Conservation (phyloP, 768 basidiomycete species). For the Suillus occidentalis region DNA sequence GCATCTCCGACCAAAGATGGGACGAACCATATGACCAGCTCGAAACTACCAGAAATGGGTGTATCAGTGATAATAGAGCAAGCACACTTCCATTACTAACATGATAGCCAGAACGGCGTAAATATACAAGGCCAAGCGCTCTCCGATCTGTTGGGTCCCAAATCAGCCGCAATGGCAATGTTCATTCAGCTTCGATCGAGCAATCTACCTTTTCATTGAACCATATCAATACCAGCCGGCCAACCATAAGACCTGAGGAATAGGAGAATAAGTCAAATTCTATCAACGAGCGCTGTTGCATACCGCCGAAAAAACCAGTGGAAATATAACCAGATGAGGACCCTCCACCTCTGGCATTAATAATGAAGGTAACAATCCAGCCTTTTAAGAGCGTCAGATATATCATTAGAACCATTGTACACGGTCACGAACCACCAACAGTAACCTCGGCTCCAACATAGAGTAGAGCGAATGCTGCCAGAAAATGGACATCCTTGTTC, state of each 20-base stretch:
- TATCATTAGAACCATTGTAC: background rate
- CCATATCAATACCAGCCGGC: conserved; percentile 57
- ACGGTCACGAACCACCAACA: conserved; percentile 34
- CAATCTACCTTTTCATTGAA: conserved; percentile 47
- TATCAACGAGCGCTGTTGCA: conserved; percentile 4
- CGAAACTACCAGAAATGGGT: conserved; percentile 40
- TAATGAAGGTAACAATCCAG: conserved; percentile 69
- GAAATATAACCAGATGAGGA: conserved; percentile 50
- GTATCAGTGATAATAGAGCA: conserved; percentile 13
- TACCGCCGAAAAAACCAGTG: conserved; percentile 58
- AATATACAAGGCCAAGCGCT: conserved; percentile 51
- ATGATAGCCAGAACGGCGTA: conserved; percentile 52
- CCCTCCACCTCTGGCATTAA: conserved; percentile 44
- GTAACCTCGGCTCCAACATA: conserved; percentile 72
- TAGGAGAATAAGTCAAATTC: background rate
- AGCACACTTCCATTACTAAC: conserved; percentile 24
- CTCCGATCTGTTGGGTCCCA: conserved; percentile 43
- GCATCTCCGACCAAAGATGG: conserved; percentile 54
- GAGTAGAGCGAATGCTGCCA: conserved; percentile 63
- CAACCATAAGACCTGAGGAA: conserved; percentile 50
- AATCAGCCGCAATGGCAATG: background rate
- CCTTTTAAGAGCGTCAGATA: conserved; percentile 34
- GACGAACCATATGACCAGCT: conserved; percentile 59
- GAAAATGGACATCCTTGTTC: conserved; percentile 54
- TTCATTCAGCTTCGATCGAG: background rate